phyloP scores from a whole-genome alignment of 169 alveolate genomes.

The Plasmodium gonderi region DNA sequence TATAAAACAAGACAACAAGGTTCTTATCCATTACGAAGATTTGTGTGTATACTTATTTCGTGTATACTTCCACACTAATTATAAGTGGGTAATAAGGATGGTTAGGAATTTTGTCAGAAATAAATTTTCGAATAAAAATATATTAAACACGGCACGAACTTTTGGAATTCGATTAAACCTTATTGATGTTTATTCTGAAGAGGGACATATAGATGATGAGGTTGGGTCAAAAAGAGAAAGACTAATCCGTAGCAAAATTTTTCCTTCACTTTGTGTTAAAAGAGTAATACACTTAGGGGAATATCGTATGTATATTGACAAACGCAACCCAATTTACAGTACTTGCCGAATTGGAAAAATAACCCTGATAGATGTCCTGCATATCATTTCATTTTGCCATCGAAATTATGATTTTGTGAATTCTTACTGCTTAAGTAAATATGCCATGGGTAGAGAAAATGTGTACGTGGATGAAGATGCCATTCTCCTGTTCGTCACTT shows the following conservation, averaged over 20 bases:
- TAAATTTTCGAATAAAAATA: neutral
- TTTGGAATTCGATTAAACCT: neutral
- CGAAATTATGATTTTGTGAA: conserved; percentile 17
- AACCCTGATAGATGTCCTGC: conserved; percentile 11
- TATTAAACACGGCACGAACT: neutral
- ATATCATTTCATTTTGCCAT: neutral
- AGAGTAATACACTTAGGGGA: no score
- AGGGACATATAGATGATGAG: no score
- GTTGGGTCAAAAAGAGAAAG: neutral
- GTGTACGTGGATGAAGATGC: conserved; percentile 12
- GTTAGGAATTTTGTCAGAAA: neutral
- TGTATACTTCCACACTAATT: neutral
- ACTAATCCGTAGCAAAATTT: neutral
- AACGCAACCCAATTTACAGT: no score
- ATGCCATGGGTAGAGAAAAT: neutral
- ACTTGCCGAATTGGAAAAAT: neutral
- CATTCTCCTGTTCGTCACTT: conserved; percentile 3
- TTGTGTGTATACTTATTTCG: neutral
- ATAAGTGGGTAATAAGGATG: neutral
- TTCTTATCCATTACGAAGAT: neutral
- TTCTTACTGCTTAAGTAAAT: conserved; percentile 34
- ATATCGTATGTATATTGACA: no score
- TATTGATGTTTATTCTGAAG: neutral
- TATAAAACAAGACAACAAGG: neutral
- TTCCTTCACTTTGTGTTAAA: neutral